phyloP scores from a whole-genome alignment of 148 eudicot genomes.

The Diospyros kaki region DNA sequence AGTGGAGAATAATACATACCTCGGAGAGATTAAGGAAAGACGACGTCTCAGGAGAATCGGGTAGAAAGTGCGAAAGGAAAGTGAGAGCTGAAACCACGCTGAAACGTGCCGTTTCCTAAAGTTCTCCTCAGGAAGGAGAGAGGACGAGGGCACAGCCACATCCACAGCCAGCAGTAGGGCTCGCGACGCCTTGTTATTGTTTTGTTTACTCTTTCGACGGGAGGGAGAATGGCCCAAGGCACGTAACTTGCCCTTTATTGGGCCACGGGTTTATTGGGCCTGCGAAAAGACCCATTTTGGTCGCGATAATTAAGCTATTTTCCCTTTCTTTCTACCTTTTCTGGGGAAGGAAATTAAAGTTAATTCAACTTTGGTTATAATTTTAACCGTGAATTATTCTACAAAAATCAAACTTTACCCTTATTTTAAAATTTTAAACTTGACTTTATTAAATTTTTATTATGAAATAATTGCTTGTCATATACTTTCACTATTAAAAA shows the following conservation, averaged over 20 bases:
- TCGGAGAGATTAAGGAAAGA: not conserved
- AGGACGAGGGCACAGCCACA: conserved; percentile 5
- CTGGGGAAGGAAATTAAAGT: too few species aligned
- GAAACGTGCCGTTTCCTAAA: not conserved
- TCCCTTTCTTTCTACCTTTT: too few species aligned
- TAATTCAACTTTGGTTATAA: too few species aligned
- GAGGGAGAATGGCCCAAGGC: too few species aligned
- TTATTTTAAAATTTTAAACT: too few species aligned
- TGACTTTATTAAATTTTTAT: too few species aligned
- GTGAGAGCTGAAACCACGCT: not conserved
- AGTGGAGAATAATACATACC: conserved; percentile 2
- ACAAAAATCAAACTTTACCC: too few species aligned
- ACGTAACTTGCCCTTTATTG: not conserved
- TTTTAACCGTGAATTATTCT: too few species aligned
- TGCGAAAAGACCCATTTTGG: too few species aligned
- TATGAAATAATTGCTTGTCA: too few species aligned
- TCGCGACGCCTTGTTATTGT: conserved; percentile 3
- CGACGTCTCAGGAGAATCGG: not conserved
- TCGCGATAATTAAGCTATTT: too few species aligned
- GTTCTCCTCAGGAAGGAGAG: conserved; percentile 20
- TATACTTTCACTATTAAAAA: too few species aligned
- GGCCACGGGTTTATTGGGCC: not conserved
- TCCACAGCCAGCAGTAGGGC: conserved; percentile 14
- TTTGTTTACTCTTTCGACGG: not conserved
- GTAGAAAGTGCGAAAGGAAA: not conserved